Percentiles rank a stretch among this genome's conserved stretches.
These are phyloP conservation scores for Physcomitrium patens DNA, from an alignment of 225 moss, liverwort and hornwort genomes.

Conservation along the genomic window DNA sequence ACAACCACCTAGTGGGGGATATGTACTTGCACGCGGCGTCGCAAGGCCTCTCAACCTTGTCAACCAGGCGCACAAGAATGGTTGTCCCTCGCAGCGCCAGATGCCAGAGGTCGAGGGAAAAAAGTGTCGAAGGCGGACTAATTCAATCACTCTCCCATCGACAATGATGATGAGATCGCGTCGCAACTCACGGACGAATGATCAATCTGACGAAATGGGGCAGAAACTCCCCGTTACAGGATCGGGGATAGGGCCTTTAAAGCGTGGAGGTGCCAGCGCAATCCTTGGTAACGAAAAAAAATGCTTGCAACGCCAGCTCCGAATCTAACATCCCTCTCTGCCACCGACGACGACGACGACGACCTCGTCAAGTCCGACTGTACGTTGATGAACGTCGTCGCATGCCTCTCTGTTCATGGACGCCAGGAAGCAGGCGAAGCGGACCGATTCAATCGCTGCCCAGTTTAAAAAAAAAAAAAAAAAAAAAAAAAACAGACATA, in stretches of 20 bases:
- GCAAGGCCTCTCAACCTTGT: background rate
- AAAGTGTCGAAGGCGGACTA: background rate
- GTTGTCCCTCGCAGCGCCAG: slow-evolving; percentile 6
- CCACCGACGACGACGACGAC: background rate
- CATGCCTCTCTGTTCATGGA: too few relatives aligned
- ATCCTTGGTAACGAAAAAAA: background rate
- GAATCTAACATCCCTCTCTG: background rate
- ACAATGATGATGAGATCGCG: background rate
- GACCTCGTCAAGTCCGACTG: background rate
- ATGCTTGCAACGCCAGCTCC: background rate
- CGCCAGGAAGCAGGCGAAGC: too few relatives aligned
- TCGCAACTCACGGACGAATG: background rate
- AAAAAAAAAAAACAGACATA: too few relatives aligned
- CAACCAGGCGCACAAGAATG: background rate
- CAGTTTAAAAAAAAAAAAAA: too few relatives aligned
- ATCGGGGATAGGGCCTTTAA: background rate
- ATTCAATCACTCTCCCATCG: background rate
- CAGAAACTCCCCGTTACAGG: background rate
- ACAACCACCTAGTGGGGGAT: background rate
- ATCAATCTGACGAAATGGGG: background rate
- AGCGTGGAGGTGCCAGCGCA: slow-evolving; percentile 13
- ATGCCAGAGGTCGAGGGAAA: background rate
- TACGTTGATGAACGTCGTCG: background rate
- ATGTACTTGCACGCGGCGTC: background rate
- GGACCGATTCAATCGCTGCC: too few relatives aligned